Conservation (phyloP, 139 green algal genomes). For the Parachlorella kessleri region DNA sequence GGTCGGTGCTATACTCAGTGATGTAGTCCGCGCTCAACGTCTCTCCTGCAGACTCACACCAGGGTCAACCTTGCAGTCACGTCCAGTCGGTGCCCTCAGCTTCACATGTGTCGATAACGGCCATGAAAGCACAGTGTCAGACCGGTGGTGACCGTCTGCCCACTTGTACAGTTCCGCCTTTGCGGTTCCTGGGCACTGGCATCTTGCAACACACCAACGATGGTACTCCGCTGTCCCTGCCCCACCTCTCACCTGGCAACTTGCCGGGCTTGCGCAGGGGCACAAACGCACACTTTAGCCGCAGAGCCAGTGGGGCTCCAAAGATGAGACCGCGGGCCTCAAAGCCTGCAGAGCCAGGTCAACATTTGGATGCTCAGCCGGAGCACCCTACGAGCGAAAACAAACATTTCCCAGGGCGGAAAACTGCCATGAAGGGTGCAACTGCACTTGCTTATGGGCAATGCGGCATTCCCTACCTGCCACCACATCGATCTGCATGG, state of each 20-base stretch:
- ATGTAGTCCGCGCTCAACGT: constrained; percentile 83
- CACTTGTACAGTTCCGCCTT: no score
- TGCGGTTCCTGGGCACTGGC: neutral
- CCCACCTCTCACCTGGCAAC: constrained; percentile 90
- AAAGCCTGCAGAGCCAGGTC: constrained; percentile 75
- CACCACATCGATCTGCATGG: constrained; percentile 80
- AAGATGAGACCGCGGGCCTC: constrained; percentile 99
- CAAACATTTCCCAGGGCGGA: no score
- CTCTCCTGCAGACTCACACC: constrained; percentile 64
- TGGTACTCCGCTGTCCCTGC: no score
- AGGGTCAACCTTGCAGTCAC: no score
- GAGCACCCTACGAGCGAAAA: neutral
- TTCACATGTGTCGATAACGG: no score
- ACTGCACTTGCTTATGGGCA: no score
- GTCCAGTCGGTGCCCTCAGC: no score
- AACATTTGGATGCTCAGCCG: neutral
- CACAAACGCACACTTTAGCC: constrained; percentile 87
- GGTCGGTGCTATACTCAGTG: constrained; percentile 94
- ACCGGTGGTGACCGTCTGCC: no score
- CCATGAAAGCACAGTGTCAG: no score
- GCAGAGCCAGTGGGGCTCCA: constrained; percentile 91
- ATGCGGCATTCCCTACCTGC: constrained; percentile 78
- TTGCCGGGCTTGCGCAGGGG: constrained; percentile 97
- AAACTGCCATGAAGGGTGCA: no score
- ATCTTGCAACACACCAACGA: no score